phyloP scores from a whole-genome alignment of 2,329 filamentous ascomycete species.

The Fusarium subtropicale region DNA sequence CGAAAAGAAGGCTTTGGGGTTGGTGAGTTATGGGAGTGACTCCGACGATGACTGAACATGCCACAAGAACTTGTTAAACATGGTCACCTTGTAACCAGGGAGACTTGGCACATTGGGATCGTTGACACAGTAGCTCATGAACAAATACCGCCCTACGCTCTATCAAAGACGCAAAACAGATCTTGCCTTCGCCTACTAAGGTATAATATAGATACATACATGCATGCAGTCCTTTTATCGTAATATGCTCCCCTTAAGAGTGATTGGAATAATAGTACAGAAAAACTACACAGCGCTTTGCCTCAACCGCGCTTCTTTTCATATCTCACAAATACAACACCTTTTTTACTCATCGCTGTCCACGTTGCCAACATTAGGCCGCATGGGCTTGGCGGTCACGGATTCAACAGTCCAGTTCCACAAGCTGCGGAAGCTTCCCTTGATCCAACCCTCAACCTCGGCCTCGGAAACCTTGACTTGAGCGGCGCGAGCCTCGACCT shows the following conservation, averaged over 20 bases:
- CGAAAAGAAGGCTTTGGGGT: conserved; percentile 49
- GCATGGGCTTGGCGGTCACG: conserved; percentile 56
- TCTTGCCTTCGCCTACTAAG: conserved; percentile 21
- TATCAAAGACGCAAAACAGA: conserved; percentile 33
- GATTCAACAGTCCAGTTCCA: conserved; percentile 63
- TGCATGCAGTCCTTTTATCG: conserved; percentile 37
- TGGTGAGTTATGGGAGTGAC: conserved; percentile 64
- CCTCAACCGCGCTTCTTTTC: not conserved
- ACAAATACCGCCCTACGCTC: conserved; percentile 31
- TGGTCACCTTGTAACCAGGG: conserved; percentile 16
- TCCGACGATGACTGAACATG: conserved; percentile 56
- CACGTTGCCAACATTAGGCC: conserved; percentile 56
- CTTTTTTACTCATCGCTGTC: conserved; percentile 51
- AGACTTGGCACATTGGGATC: conserved; percentile 37
- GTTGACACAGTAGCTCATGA: conserved; percentile 29
- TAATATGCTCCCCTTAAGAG: conserved; percentile 11
- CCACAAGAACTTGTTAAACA: not conserved
- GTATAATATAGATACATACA: conserved; percentile 43
- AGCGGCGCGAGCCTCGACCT: conserved; percentile 75
- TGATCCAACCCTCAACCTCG: conserved; percentile 77
- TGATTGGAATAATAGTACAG: conserved; percentile 43
- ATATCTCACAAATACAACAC: conserved; percentile 1
- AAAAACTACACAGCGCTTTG: conserved; percentile 21
- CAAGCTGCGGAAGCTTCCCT: conserved; percentile 66
- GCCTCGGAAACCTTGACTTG: conserved; percentile 73